A percentile compares a stretch with the other conserved stretches of the same genome.
Conservation (phyloP, 2,329 filamentous ascomycete genomes). For the Alternaria triticimaculans region DNA sequence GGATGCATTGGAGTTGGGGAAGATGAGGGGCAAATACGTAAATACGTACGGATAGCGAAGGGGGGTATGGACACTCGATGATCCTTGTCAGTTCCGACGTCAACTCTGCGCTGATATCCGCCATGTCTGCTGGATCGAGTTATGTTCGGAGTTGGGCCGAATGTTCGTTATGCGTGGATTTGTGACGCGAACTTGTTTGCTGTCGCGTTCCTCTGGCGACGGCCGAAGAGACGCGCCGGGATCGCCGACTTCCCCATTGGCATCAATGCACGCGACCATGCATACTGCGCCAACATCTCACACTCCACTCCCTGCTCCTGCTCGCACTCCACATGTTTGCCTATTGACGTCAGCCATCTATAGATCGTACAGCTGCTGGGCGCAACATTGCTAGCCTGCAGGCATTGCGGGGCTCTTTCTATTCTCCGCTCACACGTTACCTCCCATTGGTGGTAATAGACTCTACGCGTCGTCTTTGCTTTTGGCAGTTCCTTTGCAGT, state of each 20-base stretch:
- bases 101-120: conserved; percentile 31
- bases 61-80: conserved; percentile 58
- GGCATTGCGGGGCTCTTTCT: conserved; percentile 9
- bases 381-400: conserved; percentile 5
- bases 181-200: conserved; percentile 21
- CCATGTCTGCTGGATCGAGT: conserved; percentile 21
- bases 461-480: conserved; percentile 16
- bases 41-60: conserved; percentile 56
- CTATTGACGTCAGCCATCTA: conserved; percentile 15
- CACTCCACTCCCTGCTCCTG: neutral
- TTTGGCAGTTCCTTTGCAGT: conserved; percentile 14
- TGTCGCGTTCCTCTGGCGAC: conserved; percentile 26
- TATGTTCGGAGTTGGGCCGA: conserved; percentile 8
- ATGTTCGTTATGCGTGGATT: conserved; percentile 9
- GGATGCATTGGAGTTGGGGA: conserved; percentile 12
- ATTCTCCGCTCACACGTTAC: conserved; percentile 3
- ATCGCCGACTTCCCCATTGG: conserved; percentile 17
- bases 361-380: conserved; percentile 3
- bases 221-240: conserved; percentile 4
- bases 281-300: neutral
- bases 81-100: conserved; percentile 55
- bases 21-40: conserved; percentile 29
- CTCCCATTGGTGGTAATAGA: conserved; percentile 8
- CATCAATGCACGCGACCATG: conserved; percentile 9
- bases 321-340: conserved; percentile 1